phyloP scores from a whole-genome alignment of 2,329 filamentous ascomycete genomes.

The Colletotrichum tropicale region DNA sequence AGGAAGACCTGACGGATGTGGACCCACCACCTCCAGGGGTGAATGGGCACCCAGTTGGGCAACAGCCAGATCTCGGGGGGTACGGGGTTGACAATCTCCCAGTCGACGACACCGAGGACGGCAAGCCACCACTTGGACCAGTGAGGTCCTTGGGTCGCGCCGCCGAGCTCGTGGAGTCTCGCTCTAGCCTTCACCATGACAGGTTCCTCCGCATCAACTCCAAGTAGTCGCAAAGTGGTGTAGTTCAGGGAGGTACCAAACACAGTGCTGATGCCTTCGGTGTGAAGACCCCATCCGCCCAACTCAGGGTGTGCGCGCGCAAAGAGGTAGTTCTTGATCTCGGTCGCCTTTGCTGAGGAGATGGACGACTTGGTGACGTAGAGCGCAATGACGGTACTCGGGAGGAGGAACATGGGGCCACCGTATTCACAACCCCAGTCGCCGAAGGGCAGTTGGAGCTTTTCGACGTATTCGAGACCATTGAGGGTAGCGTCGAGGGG shows the following conservation, averaged over 20 bases:
- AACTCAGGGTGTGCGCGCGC: slow-evolving; percentile 84
- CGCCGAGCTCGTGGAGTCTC: slow-evolving; percentile 83
- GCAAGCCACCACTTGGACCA: slow-evolving; percentile 98
- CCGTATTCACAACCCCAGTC: slow-evolving; percentile 99
- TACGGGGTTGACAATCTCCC: slow-evolving; percentile 94
- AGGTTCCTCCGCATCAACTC: slow-evolving; percentile 82
- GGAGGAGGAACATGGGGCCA: slow-evolving; percentile 93
- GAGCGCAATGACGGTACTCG: slow-evolving; percentile 84
- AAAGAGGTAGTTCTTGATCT: slow-evolving; percentile 92
- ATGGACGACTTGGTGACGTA: slow-evolving; percentile 90
- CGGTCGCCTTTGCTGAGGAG: slow-evolving; percentile 77
- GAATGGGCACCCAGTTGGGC: slow-evolving; percentile 87
- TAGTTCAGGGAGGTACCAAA: slow-evolving; percentile 95
- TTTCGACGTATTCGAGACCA: slow-evolving; percentile 85
- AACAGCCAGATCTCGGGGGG: slow-evolving; percentile 94
- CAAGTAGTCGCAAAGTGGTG: slow-evolving; percentile 77
- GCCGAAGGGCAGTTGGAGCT: slow-evolving; percentile 85
- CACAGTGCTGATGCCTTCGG: slow-evolving; percentile 89
- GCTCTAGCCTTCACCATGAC: slow-evolving; percentile 85
- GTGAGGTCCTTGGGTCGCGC: slow-evolving; percentile 82
- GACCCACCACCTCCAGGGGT: slow-evolving; percentile 97
- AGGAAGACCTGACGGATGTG: slow-evolving; percentile 97
- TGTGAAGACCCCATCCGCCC: slow-evolving; percentile 97
- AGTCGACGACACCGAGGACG: slow-evolving; percentile 80
- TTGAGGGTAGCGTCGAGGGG: slow-evolving; percentile 82